Conservation (phyloP, 2,329 filamentous ascomycete genomes). For the Pyrenochaeta sp. region DNA sequence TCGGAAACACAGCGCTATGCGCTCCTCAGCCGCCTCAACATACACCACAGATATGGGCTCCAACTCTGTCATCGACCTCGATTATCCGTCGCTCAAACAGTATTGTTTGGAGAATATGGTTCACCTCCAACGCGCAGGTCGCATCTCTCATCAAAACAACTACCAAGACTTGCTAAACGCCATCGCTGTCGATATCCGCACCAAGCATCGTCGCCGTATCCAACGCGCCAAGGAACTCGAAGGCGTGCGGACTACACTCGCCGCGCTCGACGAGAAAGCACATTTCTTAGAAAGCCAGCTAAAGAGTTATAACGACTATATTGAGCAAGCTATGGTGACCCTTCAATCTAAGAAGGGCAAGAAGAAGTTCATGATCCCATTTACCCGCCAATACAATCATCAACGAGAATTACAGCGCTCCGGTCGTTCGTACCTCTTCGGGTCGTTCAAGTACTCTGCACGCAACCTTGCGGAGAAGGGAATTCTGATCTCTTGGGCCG, state of each 20-base stretch:
- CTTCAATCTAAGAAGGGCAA: constrained; percentile 97
- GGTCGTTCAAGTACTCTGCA: constrained; percentile 96
- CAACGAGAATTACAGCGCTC: constrained; percentile 92
- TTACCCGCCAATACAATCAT: constrained; percentile 99
- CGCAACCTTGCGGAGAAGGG: constrained; percentile 90
- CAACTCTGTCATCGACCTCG: constrained; percentile 79
- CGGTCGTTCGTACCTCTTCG: constrained; percentile 95
- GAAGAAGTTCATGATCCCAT: constrained; percentile 92
- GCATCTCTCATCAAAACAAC: constrained; percentile 85
- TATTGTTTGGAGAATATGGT: constrained; percentile 95
- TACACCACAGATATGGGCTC: constrained; percentile 64
- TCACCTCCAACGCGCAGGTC: constrained; percentile 82
- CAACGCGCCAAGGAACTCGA: constrained; percentile 93
- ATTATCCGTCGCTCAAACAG: constrained; percentile 91
- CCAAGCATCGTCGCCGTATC: constrained; percentile 91
- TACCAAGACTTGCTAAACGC: constrained; percentile 99
- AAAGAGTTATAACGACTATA: constrained; percentile 98
- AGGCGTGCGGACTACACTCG: constrained; percentile 76
- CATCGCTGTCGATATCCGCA: constrained; percentile 95
- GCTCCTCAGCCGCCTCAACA: constrained; percentile 87
- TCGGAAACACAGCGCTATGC: constrained; percentile 63
- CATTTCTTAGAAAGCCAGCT: constrained; percentile 93
- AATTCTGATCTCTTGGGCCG: constrained; percentile 90
- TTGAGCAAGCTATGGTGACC: constrained; percentile 97
- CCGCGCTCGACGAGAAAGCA: constrained; percentile 84